Evolutionary conservation across 2,329 filamentous ascomycete genomes (phyloP).

Genomic region (Aspergillaceae sp.): DNA sequence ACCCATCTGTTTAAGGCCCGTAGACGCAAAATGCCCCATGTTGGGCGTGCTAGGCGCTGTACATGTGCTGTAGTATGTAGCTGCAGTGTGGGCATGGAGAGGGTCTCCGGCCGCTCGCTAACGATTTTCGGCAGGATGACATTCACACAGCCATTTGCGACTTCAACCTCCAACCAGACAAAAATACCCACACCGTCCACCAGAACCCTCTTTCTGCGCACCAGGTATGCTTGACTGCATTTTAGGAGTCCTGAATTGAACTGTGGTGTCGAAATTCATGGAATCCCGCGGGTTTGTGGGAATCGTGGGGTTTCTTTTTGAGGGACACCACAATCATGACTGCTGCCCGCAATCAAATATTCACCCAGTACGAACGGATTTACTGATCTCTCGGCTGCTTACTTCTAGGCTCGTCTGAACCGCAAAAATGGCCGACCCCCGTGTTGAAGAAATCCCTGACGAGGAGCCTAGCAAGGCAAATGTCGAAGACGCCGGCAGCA

Average conservation of each 20-base stretch:
- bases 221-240: constrained; percentile 27
- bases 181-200: constrained; percentile 32
- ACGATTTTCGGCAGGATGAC: constrained; percentile 35
- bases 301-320: constrained; percentile 11
- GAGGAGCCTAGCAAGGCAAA: constrained; percentile 76
- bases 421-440: constrained; percentile 84
- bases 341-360: constrained; percentile 6
- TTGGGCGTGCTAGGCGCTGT: background rate
- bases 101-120: constrained; percentile 31
- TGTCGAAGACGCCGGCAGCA: constrained; percentile 56
- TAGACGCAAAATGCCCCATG: too few relatives aligned
- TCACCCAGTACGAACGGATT: constrained; percentile 4
- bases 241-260: constrained; percentile 12
- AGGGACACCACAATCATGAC: constrained; percentile 6
- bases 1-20: too few relatives aligned
- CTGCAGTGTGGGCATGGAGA: constrained; percentile 25
- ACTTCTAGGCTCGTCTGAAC: constrained; percentile 15
- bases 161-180: constrained; percentile 25
- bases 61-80: constrained; percentile 1
- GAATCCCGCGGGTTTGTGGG: constrained; percentile 19
- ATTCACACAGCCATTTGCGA: constrained; percentile 32
- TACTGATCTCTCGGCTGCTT: constrained; percentile 10
- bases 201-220: constrained; percentile 24
- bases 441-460: constrained; percentile 94
- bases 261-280: constrained; percentile 13